A percentile compares a stretch with the other conserved stretches of the same genome.
phyloP scores from a whole-genome alignment of 495 filamentous ascomycete species.

The Letharia lupina region DNA sequence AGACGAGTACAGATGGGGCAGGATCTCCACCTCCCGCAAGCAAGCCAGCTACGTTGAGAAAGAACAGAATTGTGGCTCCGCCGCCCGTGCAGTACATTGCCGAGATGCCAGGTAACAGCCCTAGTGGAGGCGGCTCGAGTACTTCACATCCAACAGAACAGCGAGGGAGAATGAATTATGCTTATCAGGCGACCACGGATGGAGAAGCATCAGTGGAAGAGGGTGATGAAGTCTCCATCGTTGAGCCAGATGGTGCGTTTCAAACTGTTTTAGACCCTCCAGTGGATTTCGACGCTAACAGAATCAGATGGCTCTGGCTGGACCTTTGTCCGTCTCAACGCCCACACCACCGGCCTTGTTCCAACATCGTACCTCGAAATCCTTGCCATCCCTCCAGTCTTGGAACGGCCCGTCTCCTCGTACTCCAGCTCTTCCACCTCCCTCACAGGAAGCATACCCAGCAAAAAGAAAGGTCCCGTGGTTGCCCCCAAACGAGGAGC shows the following conservation, averaged over 20 bases:
- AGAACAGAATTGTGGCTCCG: constrained; percentile 72
- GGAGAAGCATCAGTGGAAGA: constrained; percentile 77
- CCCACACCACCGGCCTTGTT: constrained; percentile 66
- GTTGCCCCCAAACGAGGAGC: constrained; percentile 88
- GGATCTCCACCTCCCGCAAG: constrained; percentile 30
- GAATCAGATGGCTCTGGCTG: constrained; percentile 78
- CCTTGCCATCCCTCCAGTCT: constrained; percentile 30
- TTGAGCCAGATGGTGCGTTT: constrained; percentile 74
- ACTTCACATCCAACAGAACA: constrained; percentile 43
- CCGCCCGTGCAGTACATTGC: constrained; percentile 73
- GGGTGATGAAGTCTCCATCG: constrained; percentile 61
- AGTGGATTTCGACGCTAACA: not conserved
- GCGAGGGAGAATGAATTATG: constrained; percentile 81
- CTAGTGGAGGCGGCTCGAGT: constrained; percentile 27
- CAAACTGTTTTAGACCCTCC: too few species aligned
- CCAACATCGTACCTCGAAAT: constrained; percentile 74
- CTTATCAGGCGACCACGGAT: constrained; percentile 66
- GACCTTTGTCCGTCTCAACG: constrained; percentile 65
- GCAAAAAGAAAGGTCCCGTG: constrained; percentile 84
- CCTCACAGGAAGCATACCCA: constrained; percentile 44
- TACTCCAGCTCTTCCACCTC: constrained; percentile 79
- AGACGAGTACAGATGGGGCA: constrained; percentile 17
- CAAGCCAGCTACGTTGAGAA: constrained; percentile 40
- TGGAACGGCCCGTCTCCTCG: constrained; percentile 52
- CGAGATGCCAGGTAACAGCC: constrained; percentile 43